Evolutionary conservation across 495 filamentous ascomycete species (phyloP), one percentile per base, ranked within the genome.

Genomic region (Aspergillus biplanus): DNA sequence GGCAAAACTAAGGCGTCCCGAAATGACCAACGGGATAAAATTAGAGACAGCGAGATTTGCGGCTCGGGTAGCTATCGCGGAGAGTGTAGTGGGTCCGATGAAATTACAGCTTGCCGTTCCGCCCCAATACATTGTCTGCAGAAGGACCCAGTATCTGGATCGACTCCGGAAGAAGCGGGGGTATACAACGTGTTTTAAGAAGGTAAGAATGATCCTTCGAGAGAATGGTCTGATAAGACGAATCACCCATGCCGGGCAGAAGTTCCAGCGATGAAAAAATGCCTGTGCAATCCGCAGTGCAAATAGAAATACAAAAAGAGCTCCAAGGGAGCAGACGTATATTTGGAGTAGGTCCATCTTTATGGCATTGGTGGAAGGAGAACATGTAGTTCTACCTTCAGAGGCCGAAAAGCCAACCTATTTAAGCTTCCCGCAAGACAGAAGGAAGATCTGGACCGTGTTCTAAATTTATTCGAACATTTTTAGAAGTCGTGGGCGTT

Each of bases 21-120:
- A 53, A 3, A 65, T 7, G 15, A 65, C 8, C 42, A 65, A 39
- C 5, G 50, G 63, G 13, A 65, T 34, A 15, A 65, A 52, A 32
- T 65, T 65, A 11, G 52, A 18, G 31, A 65, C 55, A 12, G 63
- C 63, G 31, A 65, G 34, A 47, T 60, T 60, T 12, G 35, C 63
- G 27, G 52, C 57, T 7, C 63, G 57, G 35, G 44, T 34, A 12
- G 33, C 50, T 46, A 65, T 65, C 1, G 35, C 42, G 47, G 21
- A 37, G 9, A 61, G 37, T 18, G 56, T 54, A 44, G 49, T 15
- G 11, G 52, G 37, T 32, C 15, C 7, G 33, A 65, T 54, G 59
- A 65, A 56, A 27, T 35, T 61, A 34, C 57, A 49, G 12, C 21
- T 59, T 13, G 61, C 7, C 31, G 39, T 65, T 6, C 33, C 27